Evolutionary conservation across 2,329 filamentous ascomycete species (phyloP).

Genomic region (Cladosporium sp.): DNA sequence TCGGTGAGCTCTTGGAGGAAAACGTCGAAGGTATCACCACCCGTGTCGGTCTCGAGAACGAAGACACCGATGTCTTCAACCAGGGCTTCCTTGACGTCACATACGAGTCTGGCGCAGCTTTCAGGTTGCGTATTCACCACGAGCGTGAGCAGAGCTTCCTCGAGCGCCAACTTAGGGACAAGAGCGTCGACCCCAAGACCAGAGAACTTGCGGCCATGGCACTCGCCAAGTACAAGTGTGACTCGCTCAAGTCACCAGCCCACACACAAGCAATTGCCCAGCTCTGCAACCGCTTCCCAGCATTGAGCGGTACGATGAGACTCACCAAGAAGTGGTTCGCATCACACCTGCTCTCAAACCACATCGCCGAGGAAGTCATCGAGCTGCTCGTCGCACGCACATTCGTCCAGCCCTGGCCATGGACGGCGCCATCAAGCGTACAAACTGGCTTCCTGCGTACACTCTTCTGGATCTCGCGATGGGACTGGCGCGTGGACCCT

Average conservation of each 20-base stretch:
- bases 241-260: conserved; percentile 70
- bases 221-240: conserved; percentile 69
- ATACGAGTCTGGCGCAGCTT: conserved; percentile 69
- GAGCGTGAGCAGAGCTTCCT: conserved; percentile 82
- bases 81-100: conserved; percentile 79
- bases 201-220: conserved; percentile 70
- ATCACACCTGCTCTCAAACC: conserved; percentile 73
- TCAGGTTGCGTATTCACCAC: conserved; percentile 84
- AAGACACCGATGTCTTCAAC: conserved; percentile 68
- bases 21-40: conserved; percentile 62
- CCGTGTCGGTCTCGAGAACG: conserved; percentile 79
- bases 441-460: conserved; percentile 80
- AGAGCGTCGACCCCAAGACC: conserved; percentile 62
- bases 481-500: conserved; percentile 88
- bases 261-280: conserved; percentile 81
- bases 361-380: conserved; percentile 77
- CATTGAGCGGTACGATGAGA: conserved; percentile 79
- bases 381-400: conserved; percentile 77
- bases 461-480: conserved; percentile 75
- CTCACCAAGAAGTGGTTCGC: conserved; percentile 89
- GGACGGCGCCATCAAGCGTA: conserved; percentile 72
- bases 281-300: conserved; percentile 75
- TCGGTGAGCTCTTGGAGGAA: conserved; percentile 70
- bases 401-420: conserved; percentile 82
- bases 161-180: conserved; percentile 75